phyloP scores from a whole-genome alignment of 805 yeast species.

The Huiozyma naganishii region DNA sequence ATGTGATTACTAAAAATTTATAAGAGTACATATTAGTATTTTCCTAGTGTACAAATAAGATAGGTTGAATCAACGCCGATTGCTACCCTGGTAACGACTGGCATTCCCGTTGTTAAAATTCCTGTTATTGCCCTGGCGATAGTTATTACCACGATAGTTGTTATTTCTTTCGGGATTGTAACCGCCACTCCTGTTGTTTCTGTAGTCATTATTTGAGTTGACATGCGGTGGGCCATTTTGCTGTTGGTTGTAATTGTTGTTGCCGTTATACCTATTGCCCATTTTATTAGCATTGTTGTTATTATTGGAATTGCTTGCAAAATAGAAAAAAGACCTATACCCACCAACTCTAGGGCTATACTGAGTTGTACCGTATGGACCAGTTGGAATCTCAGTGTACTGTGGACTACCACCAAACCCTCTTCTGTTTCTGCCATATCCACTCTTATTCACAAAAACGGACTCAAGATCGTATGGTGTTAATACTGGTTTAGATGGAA shows the following conservation, averaged over 20 bases:
- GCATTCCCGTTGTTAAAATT: constrained; percentile 2
- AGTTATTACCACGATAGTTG: constrained; percentile 1
- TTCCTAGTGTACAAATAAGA: too few relatives aligned
- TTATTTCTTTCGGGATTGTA: constrained; percentile 3
- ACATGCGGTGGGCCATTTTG: constrained; percentile 1
- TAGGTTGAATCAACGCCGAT: not conserved
- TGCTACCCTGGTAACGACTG: not conserved
- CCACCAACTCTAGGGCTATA: constrained; percentile 43
- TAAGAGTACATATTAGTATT: too few relatives aligned
- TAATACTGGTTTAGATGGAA: constrained; percentile 49
- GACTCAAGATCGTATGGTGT: constrained; percentile 59
- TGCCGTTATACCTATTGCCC: constrained; percentile 5
- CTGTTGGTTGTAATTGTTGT: constrained; percentile 5
- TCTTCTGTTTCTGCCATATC: constrained; percentile 23
- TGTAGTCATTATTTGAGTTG: constrained; percentile 3
- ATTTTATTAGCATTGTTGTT: constrained; percentile 1
- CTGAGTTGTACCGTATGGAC: constrained; percentile 38
- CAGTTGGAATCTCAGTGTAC: constrained; percentile 33
- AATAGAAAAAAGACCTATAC: constrained; percentile 34
- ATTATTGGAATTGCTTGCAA: constrained; percentile 13
- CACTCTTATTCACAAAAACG: constrained; percentile 36
- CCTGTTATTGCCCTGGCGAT: constrained; percentile 8
- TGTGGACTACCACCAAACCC: constrained; percentile 28
- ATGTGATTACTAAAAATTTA: too few relatives aligned
- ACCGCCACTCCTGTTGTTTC: constrained; percentile 2